These are phyloP conservation scores for Pseudopyrenochaeta lycopersici DNA, from an alignment of 2,329 filamentous ascomycete genomes.

Conservation along the genomic window DNA sequence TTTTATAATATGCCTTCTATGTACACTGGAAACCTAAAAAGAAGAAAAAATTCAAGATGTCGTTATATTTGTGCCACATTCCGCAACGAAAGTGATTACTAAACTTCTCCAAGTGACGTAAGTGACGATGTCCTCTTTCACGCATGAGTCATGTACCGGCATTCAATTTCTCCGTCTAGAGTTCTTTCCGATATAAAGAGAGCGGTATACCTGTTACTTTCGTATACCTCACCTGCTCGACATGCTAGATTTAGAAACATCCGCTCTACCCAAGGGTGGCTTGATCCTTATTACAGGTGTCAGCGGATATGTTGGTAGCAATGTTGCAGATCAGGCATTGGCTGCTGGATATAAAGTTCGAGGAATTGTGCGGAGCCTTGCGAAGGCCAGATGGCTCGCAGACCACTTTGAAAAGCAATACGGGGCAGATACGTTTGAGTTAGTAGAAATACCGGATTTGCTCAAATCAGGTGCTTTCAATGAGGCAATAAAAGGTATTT, in stretches of 20 bases:
- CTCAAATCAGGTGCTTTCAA: slow-evolving; percentile 20
- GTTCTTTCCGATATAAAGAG: no score
- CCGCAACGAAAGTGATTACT: no score
- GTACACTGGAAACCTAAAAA: no score
- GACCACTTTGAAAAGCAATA: slow-evolving; percentile 23
- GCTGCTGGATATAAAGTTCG: slow-evolving; percentile 31
- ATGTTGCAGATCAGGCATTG: slow-evolving; percentile 27
- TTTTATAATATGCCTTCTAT: no score
- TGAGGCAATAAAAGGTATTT: slow-evolving; percentile 17
- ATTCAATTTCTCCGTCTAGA: no score
- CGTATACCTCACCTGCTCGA: not conserved
- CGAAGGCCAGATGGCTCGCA: slow-evolving; percentile 24
- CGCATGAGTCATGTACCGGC: no score
- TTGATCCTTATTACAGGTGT: slow-evolving; percentile 32
- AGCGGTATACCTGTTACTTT: no score
- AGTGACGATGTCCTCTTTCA: no score
- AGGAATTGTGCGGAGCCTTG: slow-evolving; percentile 25
- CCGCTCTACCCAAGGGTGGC: slow-evolving; percentile 8
- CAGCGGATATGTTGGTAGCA: slow-evolving; percentile 30
- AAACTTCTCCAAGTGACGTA: no score
- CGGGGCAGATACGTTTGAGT: slow-evolving; percentile 14
- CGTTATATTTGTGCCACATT: no score
- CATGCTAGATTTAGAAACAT: not conserved
- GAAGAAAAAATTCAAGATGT: no score
- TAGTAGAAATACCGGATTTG: slow-evolving; percentile 26